Base-by-base conservation (phyloP, 106 monocot species). In the Acorus calamus region DNA sequence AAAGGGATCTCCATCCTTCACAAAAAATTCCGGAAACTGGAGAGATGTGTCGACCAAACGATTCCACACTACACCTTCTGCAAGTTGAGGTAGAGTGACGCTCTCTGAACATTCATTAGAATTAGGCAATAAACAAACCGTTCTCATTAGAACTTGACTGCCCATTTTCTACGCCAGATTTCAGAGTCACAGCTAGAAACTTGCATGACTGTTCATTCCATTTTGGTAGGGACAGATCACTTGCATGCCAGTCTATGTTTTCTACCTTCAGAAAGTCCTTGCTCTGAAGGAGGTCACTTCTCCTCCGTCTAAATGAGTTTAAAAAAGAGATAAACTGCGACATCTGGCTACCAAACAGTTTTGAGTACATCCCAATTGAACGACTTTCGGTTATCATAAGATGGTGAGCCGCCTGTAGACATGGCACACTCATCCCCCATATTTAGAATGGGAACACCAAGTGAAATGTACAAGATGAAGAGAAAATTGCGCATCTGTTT, bases 361-460 rank as follows among this genome's bases (percentile, higher is more conserved):
- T 64, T 59, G 3, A 79, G 52, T 11, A 13, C 60, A 59, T 52
- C 66, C 93, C 93, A 94, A 56, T 86, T 63, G 46, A 89, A 65
- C 5, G 78, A 76, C 14, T 56, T 41, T 64, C 83, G 71, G 61
- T 83, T 68, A 58, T n/a, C 44, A 47, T 79, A 79, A 9, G 68
- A 66, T 59, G 73, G 58, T 64, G 70, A 81, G 6, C 89, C 93
- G 57, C 79, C 70, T 43, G 73, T 79, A 2, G 93, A 84, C 64
- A 79, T 56, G 7, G 83, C 89, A 62, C 66, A 81, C 61, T 94
- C 93, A 73, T 94, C 93, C 3, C 93, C 93, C 93, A 89, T 94
- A 49, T 81, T 89, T 13, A 94, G 78, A 10, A 94, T 86, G 52
- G 89, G 93, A 66, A 86, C 70, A 64, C 93, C 93, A 8, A 94